A percentile compares a stretch with the other conserved stretches of the same genome.
Evolutionary conservation across 805 yeast genomes (phyloP).

Genomic region (Hanseniaspora occidentalis): DNA sequence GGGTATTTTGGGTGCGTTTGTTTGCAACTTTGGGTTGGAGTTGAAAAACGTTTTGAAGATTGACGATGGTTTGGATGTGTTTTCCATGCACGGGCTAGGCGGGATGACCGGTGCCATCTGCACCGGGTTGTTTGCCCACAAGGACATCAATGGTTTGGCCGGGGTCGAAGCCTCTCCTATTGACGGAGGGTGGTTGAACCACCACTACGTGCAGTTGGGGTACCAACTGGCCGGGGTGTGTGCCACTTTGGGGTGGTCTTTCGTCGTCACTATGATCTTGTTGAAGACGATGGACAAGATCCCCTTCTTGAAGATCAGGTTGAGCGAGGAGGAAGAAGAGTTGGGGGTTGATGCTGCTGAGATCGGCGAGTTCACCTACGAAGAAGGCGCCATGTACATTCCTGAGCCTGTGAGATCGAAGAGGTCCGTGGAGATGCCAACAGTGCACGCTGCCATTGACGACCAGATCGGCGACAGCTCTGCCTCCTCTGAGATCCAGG

Average conservation of each 20-base stretch:
- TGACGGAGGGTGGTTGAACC: conserved; percentile 82
- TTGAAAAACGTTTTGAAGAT: conserved; percentile 57
- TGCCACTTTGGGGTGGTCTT: conserved; percentile 66
- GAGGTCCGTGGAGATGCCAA: conserved; percentile 21
- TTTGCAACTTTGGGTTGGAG: conserved; percentile 80
- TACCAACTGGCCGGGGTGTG: conserved; percentile 73
- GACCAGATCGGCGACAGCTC: conserved; percentile 22
- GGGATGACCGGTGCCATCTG: conserved; percentile 72
- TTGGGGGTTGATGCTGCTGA: conserved; percentile 81
- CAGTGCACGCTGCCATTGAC: conserved; percentile 22
- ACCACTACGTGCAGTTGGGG: conserved; percentile 71
- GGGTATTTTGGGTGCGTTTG: conserved; percentile 64
- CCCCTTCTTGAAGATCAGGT: conserved; percentile 73
- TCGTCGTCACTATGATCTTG: conserved; percentile 56
- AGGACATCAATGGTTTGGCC: conserved; percentile 76
- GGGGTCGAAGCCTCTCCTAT: conserved; percentile 44
- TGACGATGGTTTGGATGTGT: conserved; percentile 93
- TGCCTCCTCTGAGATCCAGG: conserved; percentile 1
- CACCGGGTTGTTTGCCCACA: conserved; percentile 89
- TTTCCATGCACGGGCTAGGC: conserved; percentile 89
- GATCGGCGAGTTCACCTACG: conserved; percentile 79
- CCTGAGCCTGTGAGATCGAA: conserved; percentile 70
- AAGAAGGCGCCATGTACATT: conserved; percentile 51
- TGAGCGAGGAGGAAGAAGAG: conserved; percentile 77
- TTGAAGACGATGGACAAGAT: conserved; percentile 55